Base-by-base conservation (phyloP, 225 moss, liverwort and hornwort species). In the Anthoceros angustus region DNA sequence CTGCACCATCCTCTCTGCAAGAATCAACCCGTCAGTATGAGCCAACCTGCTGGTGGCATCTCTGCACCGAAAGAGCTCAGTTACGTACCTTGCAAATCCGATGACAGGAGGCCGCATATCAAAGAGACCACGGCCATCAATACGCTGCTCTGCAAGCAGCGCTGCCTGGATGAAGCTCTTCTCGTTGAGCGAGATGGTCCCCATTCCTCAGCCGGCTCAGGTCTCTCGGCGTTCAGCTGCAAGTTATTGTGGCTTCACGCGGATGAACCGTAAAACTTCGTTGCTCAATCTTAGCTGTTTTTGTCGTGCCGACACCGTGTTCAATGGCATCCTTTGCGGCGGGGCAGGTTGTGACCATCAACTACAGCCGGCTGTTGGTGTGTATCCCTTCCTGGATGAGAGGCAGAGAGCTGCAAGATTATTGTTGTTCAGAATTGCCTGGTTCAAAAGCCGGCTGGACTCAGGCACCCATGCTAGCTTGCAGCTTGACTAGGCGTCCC, bases 1-100 rank as follows among this genome's bases (percentile, higher is more conserved):
- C 92, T 5, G 85, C 81, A 24, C 89, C 92, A 74, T 87, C 92
- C 61, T 87, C 86, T 72, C 86, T 92, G 83, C 75, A 75, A 50
- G 20, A 9, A 43, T 2, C 25, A 68, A 46, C 5, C 6, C n/a
- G 41, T 65, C 23, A 39, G 55, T 40, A 10, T 6, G 25, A n/a
- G 40, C 12, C 16, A 42, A n/a, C 18, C 64, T 12, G 32, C 42
- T 32, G 10, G 10, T 63, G 62, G 10, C 0, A 21, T 63, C 12
- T 24, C 24, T 63, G 20, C 25, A 21, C 40, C 8, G 21, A 21
- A 26, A 61, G 39, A 9, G 40, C 12, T 40, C 38, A 40, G 38
- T 20, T 4, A 70, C 78, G 4, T 77, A 88, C 92, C 80, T 88
- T 67, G 84, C 68, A 61, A 88, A 88, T 7, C 66, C 76, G 26